Percentiles rank a stretch among this genome's conserved stretches.
Conservation (phyloP, 2,329 filamentous ascomycete genomes). For the Cladosporium sp. region DNA sequence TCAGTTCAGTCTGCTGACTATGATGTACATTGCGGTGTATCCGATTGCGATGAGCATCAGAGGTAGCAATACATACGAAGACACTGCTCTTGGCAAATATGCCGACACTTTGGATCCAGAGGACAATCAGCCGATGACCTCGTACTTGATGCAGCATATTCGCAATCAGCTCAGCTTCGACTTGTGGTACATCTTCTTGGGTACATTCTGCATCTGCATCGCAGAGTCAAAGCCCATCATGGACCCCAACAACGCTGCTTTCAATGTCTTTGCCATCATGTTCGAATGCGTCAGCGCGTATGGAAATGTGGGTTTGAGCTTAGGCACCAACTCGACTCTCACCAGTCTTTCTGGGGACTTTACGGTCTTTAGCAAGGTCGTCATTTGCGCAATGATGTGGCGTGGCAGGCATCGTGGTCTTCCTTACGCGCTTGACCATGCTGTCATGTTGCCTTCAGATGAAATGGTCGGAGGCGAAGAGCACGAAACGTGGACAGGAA, state of each 20-base stretch:
- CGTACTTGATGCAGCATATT: conserved; percentile 52
- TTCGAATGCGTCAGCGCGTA: conserved; percentile 37
- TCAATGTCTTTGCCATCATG: conserved; percentile 36
- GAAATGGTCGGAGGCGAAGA: neutral
- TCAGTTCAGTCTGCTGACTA: conserved; percentile 58
- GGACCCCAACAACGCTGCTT: conserved; percentile 18
- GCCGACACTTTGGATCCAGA: conserved; percentile 18
- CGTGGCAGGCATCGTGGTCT: conserved; percentile 58
- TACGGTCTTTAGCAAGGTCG: conserved; percentile 58
- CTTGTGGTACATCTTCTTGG: conserved; percentile 38
- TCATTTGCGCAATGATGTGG: conserved; percentile 60
- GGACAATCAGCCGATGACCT: conserved; percentile 30
- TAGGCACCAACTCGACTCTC: conserved; percentile 28
- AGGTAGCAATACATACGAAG: conserved; percentile 69
- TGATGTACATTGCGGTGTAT: conserved; percentile 65
- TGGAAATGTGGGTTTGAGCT: conserved; percentile 22
- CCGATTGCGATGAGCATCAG: conserved; percentile 62
- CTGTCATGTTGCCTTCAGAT: conserved; percentile 54
- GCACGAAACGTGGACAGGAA: neutral
- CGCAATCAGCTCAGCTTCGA: conserved; percentile 37
- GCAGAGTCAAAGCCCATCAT: conserved; percentile 27
- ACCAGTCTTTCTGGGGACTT: conserved; percentile 66
- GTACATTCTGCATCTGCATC: conserved; percentile 37
- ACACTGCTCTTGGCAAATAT: conserved; percentile 61
- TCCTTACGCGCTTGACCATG: conserved; percentile 61